Evolutionary conservation across 1,284 basidiomycete genomes (phyloP).

Genomic region (Rhodofomes roseus): DNA sequence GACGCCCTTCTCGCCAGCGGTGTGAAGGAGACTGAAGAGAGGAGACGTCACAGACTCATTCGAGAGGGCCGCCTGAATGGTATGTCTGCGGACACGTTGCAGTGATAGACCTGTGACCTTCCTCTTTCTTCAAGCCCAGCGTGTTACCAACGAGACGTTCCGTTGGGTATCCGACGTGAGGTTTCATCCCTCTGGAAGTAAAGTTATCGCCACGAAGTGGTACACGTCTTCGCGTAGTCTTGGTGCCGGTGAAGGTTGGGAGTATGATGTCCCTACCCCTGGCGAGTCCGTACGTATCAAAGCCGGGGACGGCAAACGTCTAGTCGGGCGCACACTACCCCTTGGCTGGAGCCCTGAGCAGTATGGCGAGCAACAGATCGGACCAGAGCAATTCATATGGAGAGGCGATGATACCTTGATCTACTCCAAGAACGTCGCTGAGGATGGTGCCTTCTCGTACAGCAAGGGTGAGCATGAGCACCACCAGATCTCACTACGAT

Average conservation of each 20-base stretch:
- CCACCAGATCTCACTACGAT: background rate
- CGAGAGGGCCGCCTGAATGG: constrained; percentile 58
- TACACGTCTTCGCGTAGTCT: constrained; percentile 59
- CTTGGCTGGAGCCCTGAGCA: constrained; percentile 52
- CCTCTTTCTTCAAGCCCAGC: constrained; percentile 40
- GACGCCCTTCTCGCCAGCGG: constrained; percentile 47
- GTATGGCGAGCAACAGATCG: constrained; percentile 67
- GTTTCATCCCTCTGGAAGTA: constrained; percentile 61
- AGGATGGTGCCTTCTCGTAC: constrained; percentile 53
- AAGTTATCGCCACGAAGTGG: constrained; percentile 71
- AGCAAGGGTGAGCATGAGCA: constrained; percentile 49
- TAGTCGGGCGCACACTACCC: constrained; percentile 55
- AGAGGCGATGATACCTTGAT: constrained; percentile 52
- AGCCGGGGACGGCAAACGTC: constrained; percentile 47
- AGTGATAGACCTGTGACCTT: constrained; percentile 1
- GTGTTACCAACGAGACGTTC: constrained; percentile 71
- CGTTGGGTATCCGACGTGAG: constrained; percentile 64
- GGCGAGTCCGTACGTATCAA: constrained; percentile 27
- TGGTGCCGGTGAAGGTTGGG: constrained; percentile 71
- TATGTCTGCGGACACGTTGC: constrained; percentile 26
- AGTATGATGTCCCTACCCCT: constrained; percentile 45
- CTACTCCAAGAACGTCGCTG: constrained; percentile 59
- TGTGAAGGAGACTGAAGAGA: constrained; percentile 43
- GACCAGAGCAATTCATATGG: constrained; percentile 70
- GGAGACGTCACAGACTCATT: constrained; percentile 45